Percentiles rank a stretch among this genome's conserved stretches.
phyloP scores from a whole-genome alignment of 257 asterid genomes.

The Scutellaria galericulata region DNA sequence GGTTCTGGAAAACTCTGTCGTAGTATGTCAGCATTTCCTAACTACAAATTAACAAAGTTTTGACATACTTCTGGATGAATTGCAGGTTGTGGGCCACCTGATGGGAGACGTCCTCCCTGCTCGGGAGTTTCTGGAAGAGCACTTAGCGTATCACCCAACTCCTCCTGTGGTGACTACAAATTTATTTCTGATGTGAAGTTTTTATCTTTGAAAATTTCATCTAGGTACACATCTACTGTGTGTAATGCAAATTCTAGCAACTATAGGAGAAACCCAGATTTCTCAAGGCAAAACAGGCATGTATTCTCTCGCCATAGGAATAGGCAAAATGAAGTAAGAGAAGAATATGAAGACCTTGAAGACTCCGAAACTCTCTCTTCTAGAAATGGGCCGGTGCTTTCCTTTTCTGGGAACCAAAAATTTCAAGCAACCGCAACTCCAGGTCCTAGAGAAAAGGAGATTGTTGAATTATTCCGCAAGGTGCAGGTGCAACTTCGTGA shows the following conservation, averaged over 20 bases:
- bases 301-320: conserved; percentile 71
- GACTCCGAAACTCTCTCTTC: conserved; percentile 69
- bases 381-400: conserved; percentile 72
- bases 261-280: conserved; percentile 73
- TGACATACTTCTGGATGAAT: conserved; percentile 27
- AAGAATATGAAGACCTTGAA: conserved; percentile 61
- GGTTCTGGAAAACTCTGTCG: neutral
- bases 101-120: conserved; percentile 60
- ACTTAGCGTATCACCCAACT: conserved; percentile 48
- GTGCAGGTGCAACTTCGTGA: conserved; percentile 94
- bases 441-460: conserved; percentile 91
- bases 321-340: conserved; percentile 66
- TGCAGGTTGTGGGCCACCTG: conserved; percentile 73
- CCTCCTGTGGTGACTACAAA: conserved; percentile 47
- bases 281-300: conserved; percentile 69
- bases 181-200: conserved; percentile 47
- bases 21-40: conserved; percentile 9
- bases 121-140: conserved; percentile 65
- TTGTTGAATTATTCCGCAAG: conserved; percentile 86
- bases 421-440: conserved; percentile 75
- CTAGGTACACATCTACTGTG: conserved; percentile 47
- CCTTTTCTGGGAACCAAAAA: conserved; percentile 56
- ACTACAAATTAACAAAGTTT: conserved; percentile 1
- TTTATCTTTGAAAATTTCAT: conserved; percentile 45
- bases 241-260: conserved; percentile 69